Conservation (phyloP, 768 basidiomycete species). For the Kwoniella sp. region DNA sequence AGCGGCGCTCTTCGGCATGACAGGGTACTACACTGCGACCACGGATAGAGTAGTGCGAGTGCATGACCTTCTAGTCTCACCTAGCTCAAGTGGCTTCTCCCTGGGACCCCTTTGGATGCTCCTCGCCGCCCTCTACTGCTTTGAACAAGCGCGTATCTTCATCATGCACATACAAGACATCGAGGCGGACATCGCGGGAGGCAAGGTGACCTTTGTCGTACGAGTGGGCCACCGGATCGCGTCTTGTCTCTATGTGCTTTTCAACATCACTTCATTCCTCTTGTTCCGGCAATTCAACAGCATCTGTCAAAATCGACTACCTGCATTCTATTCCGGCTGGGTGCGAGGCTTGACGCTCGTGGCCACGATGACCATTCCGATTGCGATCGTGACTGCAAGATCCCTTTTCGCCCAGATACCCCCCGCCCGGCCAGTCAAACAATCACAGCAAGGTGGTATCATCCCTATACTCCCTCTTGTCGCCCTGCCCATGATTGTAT, state of each 20-base stretch:
- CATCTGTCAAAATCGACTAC: neutral
- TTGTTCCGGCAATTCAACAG: constrained; percentile 11
- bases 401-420: constrained; percentile 27
- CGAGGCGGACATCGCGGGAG: constrained; percentile 32
- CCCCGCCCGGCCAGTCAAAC: constrained; percentile 8
- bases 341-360: constrained; percentile 14
- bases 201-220: constrained; percentile 31
- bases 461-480: constrained; percentile 11
- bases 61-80: constrained; percentile 14
- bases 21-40: constrained; percentile 36
- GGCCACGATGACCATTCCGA: constrained; percentile 23
- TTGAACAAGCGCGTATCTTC: constrained; percentile 40
- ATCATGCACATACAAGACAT: constrained; percentile 44
- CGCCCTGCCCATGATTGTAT: constrained; percentile 12
- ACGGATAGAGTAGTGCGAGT: constrained; percentile 10
- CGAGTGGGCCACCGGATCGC: constrained; percentile 25
- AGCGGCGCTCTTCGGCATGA: constrained; percentile 30
- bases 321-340: constrained; percentile 18
- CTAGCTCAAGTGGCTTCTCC: constrained; percentile 14
- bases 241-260: constrained; percentile 21
- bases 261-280: constrained; percentile 17
- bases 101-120: constrained; percentile 28
- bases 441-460: constrained; percentile 13
- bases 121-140: constrained; percentile 29
- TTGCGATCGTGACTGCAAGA: constrained; percentile 22